phyloP scores from a whole-genome alignment of 2,329 filamentous ascomycete species.

The Ceratocystis papillata region DNA sequence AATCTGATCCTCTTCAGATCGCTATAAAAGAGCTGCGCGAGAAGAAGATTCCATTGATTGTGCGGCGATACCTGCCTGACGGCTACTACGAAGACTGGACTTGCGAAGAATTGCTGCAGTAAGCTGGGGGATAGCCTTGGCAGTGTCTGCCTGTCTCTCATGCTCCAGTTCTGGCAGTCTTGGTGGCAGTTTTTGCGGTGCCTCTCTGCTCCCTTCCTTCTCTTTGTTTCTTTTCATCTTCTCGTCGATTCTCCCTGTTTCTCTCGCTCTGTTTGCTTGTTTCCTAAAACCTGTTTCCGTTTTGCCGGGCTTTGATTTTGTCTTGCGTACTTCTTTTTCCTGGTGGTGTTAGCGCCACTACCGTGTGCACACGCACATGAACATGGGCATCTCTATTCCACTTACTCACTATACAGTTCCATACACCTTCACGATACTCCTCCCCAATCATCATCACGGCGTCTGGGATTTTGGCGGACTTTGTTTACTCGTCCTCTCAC shows the following conservation, averaged over 20 bases:
- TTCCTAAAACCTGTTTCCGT: background rate
- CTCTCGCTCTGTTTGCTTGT: conserved; percentile 5
- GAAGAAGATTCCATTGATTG: conserved; percentile 96
- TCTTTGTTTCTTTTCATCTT: background rate
- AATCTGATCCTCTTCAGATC: conserved; percentile 95
- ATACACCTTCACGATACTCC: background rate
- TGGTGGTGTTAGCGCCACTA: background rate
- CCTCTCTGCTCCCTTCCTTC: background rate
- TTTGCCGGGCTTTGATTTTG: background rate
- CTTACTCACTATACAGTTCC: background rate
- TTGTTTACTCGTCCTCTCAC: conserved; percentile 5
- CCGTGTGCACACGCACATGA: background rate
- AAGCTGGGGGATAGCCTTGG: conserved; percentile 24
- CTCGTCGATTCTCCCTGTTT: background rate
- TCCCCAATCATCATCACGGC: background rate
- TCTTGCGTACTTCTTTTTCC: background rate
- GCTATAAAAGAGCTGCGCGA: conserved; percentile 94
- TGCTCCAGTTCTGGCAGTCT: background rate
- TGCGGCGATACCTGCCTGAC: conserved; percentile 90
- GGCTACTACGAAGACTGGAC: conserved; percentile 99
- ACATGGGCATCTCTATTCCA: background rate
- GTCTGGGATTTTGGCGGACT: conserved; percentile 14
- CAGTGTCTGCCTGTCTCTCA: background rate
- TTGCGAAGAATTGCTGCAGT: conserved; percentile 80
- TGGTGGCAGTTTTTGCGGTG: too few relatives aligned